A percentile compares a stretch with the other conserved stretches of the same genome.
Conservation (phyloP, 2,329 filamentous ascomycete species). For the Aspergillus aculeatinus region DNA sequence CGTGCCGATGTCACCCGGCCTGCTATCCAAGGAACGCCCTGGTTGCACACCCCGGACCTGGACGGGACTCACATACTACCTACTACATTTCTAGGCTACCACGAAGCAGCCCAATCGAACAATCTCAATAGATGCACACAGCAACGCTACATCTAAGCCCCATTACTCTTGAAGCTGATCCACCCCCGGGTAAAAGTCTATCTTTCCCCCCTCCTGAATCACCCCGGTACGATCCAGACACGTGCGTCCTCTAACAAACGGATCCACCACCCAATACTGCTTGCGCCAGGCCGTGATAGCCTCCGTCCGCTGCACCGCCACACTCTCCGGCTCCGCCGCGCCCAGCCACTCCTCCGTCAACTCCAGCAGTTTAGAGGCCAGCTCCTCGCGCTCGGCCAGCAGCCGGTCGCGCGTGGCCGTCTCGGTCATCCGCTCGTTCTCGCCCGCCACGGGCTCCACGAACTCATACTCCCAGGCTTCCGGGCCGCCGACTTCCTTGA, state of each 20-base stretch:
- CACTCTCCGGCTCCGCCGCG: slow-evolving; percentile 46
- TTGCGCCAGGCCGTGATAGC: slow-evolving; percentile 64
- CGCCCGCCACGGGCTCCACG: slow-evolving; percentile 68
- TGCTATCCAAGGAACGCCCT: too few relatives aligned
- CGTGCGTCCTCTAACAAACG: slow-evolving; percentile 74
- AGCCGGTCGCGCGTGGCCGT: slow-evolving; percentile 63
- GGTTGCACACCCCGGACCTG: too few relatives aligned
- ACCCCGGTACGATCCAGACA: slow-evolving; percentile 78
- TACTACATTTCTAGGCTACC: too few relatives aligned
- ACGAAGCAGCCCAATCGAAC: too few relatives aligned
- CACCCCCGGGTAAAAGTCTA: slow-evolving; percentile 64
- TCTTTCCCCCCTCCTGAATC: slow-evolving; percentile 63
- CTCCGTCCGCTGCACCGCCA: slow-evolving; percentile 58
- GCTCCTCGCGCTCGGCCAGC: slow-evolving; percentile 59
- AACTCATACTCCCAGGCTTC: slow-evolving; percentile 82
- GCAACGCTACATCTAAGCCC: too few relatives aligned
- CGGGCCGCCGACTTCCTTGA: slow-evolving; percentile 76
- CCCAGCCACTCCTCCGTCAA: slow-evolving; percentile 73
- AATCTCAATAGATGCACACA: too few relatives aligned
- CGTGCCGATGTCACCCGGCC: too few relatives aligned
- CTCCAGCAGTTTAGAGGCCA: slow-evolving; percentile 71
- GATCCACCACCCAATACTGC: slow-evolving; percentile 88
- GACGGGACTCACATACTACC: too few relatives aligned
- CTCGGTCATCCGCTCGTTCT: slow-evolving; percentile 72
- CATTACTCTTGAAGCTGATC: too few relatives aligned